These are phyloP conservation scores for Infundibulicybe gibba DNA, from an alignment of 768 basidiomycete genomes.

Conservation along the genomic window DNA sequence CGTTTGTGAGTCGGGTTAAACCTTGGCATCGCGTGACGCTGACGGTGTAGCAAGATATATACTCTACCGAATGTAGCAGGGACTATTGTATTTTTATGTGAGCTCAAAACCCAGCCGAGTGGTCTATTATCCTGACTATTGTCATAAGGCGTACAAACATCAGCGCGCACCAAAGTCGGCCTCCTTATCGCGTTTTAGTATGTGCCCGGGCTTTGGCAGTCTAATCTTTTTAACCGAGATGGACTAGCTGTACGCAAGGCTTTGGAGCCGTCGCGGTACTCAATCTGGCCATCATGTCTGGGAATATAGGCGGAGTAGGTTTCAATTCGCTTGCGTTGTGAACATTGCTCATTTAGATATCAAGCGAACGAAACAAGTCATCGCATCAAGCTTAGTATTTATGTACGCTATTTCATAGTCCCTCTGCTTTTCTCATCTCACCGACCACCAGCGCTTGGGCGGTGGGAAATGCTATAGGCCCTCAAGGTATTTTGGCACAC, in stretches of 20 bases:
- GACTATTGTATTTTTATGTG: constrained; percentile 44
- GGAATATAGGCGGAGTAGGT: constrained; percentile 39
- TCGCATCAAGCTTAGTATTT: constrained; percentile 45
- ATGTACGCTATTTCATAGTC: constrained; percentile 20
- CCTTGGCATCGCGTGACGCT: background rate
- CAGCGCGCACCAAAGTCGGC: constrained; percentile 36
- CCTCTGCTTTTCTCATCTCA: background rate
- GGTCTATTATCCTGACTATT: background rate
- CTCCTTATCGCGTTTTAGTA: constrained; percentile 48
- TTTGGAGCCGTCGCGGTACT: constrained; percentile 44
- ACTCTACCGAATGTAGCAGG: constrained; percentile 46
- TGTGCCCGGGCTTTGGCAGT: constrained; percentile 8
- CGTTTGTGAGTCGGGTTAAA: constrained; percentile 26
- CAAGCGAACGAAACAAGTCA: constrained; percentile 45
- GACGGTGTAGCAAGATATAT: constrained; percentile 25
- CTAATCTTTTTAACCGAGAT: background rate
- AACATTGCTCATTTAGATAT: background rate
- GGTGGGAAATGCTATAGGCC: constrained; percentile 45
- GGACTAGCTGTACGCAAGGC: constrained; percentile 36
- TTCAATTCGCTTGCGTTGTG: background rate
- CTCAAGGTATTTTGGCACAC: constrained; percentile 26
- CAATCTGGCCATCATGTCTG: constrained; percentile 43
- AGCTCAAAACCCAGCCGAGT: constrained; percentile 1
- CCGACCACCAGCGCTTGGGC: constrained; percentile 53
- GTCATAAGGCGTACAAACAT: constrained; percentile 32